These are phyloP conservation scores for Monosporozyma aerobia DNA, from an alignment of 805 yeast genomes.

Conservation along the genomic window DNA sequence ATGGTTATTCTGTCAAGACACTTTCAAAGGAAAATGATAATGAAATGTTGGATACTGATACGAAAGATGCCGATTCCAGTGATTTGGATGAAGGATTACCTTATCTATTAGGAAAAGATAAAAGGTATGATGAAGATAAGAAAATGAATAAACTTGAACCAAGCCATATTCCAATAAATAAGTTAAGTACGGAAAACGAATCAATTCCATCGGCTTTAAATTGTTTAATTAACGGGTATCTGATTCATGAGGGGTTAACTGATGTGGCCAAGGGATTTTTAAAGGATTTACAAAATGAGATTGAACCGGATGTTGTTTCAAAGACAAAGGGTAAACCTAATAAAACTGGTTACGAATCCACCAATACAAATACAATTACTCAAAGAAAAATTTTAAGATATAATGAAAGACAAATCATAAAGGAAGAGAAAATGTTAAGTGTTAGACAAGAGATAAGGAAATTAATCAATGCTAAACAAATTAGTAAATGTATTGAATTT, in stretches of 20 bases:
- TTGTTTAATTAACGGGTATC: conserved; percentile 33
- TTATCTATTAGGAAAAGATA: conserved; percentile 14
- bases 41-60: conserved; percentile 23
- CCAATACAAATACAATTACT: neutral
- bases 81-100: conserved; percentile 7
- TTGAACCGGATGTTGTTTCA: conserved; percentile 9
- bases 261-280: conserved; percentile 45
- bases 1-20: neutral
- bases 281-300: conserved; percentile 32
- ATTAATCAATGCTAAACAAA: conserved; percentile 36
- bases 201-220: conserved; percentile 24
- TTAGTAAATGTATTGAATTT: conserved; percentile 35
- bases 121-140: conserved; percentile 9
- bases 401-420: conserved; percentile 24
- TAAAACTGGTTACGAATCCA: conserved; percentile 4
- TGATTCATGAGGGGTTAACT: conserved; percentile 49
- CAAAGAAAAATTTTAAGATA: conserved; percentile 16
- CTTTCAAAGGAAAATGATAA: neutral
- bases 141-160: conserved; percentile 15
- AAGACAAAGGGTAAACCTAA: conserved; percentile 7
- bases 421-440: conserved; percentile 31
- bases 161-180: conserved; percentile 13
- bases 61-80: conserved; percentile 5
- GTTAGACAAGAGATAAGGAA: conserved; percentile 40
- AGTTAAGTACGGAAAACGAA: conserved; percentile 18